phyloP scores from a whole-genome alignment of 2,329 filamentous ascomycete genomes.

The Capronia epimyces region DNA sequence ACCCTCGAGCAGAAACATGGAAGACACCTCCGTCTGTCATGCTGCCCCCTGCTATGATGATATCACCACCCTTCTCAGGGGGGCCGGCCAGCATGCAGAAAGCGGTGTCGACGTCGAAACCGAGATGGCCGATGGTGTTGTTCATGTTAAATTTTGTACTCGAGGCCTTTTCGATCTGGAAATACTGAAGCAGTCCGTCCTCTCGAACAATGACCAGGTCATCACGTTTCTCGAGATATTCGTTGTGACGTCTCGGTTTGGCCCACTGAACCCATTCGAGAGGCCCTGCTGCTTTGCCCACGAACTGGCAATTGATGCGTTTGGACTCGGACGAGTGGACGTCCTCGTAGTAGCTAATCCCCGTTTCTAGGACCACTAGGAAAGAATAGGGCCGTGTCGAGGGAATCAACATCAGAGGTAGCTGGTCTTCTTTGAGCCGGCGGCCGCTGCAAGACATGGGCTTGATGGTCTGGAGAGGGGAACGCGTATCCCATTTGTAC shows the following conservation, averaged over 20 bases:
- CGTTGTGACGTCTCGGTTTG: slow-evolving; percentile 62
- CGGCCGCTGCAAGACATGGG: slow-evolving; percentile 29
- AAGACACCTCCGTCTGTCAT: slow-evolving; percentile 73
- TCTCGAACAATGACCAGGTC: slow-evolving; percentile 82
- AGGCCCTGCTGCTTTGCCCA: slow-evolving; percentile 32
- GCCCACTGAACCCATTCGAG: slow-evolving; percentile 73
- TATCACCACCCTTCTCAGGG: slow-evolving; percentile 59
- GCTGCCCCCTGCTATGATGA: slow-evolving; percentile 74
- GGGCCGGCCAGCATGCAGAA: slow-evolving; percentile 59
- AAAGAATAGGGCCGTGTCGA: slow-evolving; percentile 66
- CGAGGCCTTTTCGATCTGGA: slow-evolving; percentile 56
- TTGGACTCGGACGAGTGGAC: slow-evolving; percentile 31
- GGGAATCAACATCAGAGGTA: slow-evolving; percentile 67
- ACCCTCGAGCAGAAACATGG: slow-evolving; percentile 57
- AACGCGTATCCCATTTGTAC: slow-evolving; percentile 51
- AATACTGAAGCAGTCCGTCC: slow-evolving; percentile 71
- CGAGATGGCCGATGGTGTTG: slow-evolving; percentile 53
- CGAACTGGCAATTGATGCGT: slow-evolving; percentile 21
- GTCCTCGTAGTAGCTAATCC: slow-evolving; percentile 48
- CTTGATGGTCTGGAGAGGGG: slow-evolving; percentile 21
- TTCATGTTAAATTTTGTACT: slow-evolving; percentile 48
- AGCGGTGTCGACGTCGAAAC: slow-evolving; percentile 65
- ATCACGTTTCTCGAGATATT: slow-evolving; percentile 62
- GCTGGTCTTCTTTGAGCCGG: slow-evolving; percentile 38
- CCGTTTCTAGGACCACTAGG: slow-evolving; percentile 58